Base-by-base conservation (phyloP, 2,329 filamentous ascomycete species). In the Calonectria multiphialidica region DNA sequence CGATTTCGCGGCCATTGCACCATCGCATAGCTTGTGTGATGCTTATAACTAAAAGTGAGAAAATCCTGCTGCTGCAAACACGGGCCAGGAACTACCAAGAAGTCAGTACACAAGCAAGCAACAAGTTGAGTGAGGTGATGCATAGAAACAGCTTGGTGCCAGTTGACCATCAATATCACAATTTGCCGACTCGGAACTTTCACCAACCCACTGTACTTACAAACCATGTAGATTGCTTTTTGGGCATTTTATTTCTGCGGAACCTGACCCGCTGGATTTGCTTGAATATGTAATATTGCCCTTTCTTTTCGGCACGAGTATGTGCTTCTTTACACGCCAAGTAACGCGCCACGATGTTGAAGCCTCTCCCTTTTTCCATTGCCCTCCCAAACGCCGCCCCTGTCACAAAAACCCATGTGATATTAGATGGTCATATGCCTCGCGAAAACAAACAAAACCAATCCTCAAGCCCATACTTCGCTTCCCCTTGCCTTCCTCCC, bases 391-490 rank as follows among this genome's bases (percentile, higher is more conserved):
- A 73, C 64, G 68, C 69, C 69, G 61, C 63, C 57, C 63, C 59
- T 44, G 45, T 44, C 66, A 67, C 47, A 44, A 59, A 57, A 59
- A 59, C 35, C 53, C 47, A 61, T 63, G 47, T 37, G 45, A 67
- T 62, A 50, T 30, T 30, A 49, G 23, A 62, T 61, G 35, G 61
- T 33, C 67, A 64, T 61, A 66, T 47, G 25, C 28, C 21, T 66
- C 37, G 53, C 37, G 35, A 62, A 55, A 45, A 59, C 25, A 72
- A 68, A 66, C n/a, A 21, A 72, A 68, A 72, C 69, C 70, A 47
- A 37, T 65, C 61, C 42, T 61, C 49, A 61, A 74, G 61, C 53
- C 66, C 61, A 67, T 44, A 57, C 45, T 9, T 28, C 57, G 5
- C 21, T 49, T 30, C 21, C 53, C 21, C 44, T 44, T 55, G 57